Evolutionary conservation across 2,329 filamentous ascomycete species (phyloP).

Genomic region (Kalaharituber pfeilii): DNA sequence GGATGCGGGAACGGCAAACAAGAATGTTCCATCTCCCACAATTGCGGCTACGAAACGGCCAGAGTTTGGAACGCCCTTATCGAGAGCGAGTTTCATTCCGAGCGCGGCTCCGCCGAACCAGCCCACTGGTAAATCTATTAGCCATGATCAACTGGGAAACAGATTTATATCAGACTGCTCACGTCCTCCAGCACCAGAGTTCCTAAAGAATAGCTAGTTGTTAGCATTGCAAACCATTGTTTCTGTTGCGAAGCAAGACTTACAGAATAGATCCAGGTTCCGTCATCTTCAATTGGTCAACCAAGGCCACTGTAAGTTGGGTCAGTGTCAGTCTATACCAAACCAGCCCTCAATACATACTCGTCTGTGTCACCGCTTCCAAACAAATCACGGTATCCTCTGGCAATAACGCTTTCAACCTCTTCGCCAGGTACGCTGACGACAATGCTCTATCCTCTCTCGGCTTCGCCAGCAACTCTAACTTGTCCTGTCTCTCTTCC

Average conservation of each 20-base stretch:
- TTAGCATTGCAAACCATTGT: too few relatives aligned
- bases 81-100: conserved; percentile 33
- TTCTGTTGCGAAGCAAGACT: too few relatives aligned
- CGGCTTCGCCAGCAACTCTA: conserved; percentile 26
- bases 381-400: conserved; percentile 55
- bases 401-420: conserved; percentile 39
- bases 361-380: conserved; percentile 59
- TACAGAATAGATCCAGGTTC: conserved; percentile 34
- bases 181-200: conserved; percentile 36
- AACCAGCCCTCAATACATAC: conserved; percentile 25
- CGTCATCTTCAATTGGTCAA: conserved; percentile 52
- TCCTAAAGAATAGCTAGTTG: conserved; percentile 21
- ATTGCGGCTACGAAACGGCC: conserved; percentile 39
- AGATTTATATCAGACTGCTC: conserved; percentile 1
- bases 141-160: background rate
- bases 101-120: conserved; percentile 38
- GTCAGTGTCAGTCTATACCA: background rate
- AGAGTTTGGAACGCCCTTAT: conserved; percentile 27
- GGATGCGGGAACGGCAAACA: conserved; percentile 38
- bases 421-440: conserved; percentile 37
- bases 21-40: conserved; percentile 40
- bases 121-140: conserved; percentile 25
- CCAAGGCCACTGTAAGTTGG: conserved; percentile 30
- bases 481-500: background rate
- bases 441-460: conserved; percentile 45